Evolutionary conservation across 202 grass and related monocot species (phyloP), one percentile per base, ranked within the genome.

Genomic region (Eragrostis tef): DNA sequence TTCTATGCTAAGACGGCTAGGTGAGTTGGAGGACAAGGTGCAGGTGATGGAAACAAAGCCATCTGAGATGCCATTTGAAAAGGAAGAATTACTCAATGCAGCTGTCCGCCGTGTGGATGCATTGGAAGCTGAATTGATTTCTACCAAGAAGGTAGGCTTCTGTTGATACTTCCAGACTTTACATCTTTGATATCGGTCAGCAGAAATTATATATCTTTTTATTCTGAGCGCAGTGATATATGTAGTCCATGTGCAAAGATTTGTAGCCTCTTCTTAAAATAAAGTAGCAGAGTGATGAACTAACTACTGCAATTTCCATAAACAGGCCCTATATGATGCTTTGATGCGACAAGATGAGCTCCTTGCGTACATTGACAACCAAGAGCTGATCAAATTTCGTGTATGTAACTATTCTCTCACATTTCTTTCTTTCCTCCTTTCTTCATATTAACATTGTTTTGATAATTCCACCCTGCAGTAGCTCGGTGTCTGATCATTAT

Each of bases 71-170:
- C 96, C 96, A 9, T 89, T 67, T 61, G 96, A 98, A 42, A 98
- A 98, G 70, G 92, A 98, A 68, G 92, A 98, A 57, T 72, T 98
- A 65, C 96, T 98, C 66, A 87, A 98, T 41, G 96, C 92, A 63
- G 85, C 92, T 12, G 92, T 94, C 68, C 85, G 87, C 46, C 89
- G 96, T 0, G 96, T 98, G 71, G 96, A 98, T 73, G 92, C 88
- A 64, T 93, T 98, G 83, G 96, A 98, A 84, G 96, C 96, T 41
- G 96, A 98, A 80, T 81, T 98, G 36, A 98, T 98, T 66, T 86
- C 96, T 80, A 93, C 96, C 49, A 98, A 98, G 85, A 98, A 95
- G 90, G 95, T 95, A 79, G 12, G 36, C n/a, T 74, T 71, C 63
- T 84, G 27, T 76, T 73, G 14, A 14, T 43, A 66, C 5, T 19